These are phyloP conservation scores for Entoloma clypeatum DNA, from an alignment of 1,284 basidiomycete species.

Conservation along the genomic window DNA sequence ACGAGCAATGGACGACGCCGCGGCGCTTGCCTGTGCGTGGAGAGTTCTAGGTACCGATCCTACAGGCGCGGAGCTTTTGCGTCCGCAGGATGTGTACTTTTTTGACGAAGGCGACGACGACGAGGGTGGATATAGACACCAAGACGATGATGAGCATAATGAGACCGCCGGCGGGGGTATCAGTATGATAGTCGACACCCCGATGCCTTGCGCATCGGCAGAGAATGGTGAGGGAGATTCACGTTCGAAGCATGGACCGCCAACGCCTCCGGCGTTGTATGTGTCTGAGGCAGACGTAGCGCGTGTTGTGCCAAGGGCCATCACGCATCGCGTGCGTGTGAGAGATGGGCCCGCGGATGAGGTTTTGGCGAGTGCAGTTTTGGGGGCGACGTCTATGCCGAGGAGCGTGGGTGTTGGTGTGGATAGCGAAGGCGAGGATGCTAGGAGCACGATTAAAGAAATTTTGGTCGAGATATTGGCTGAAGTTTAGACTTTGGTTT, in stretches of 20 bases:
- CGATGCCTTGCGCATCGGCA: too few species aligned
- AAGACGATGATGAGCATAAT: slow-evolving; percentile 13
- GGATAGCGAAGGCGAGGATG: slow-evolving; percentile 14
- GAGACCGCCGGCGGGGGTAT: slow-evolving; percentile 25
- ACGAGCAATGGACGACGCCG: slow-evolving; percentile 54
- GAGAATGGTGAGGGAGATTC: too few species aligned
- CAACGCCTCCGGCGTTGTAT: slow-evolving; percentile 48
- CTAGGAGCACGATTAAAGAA: slow-evolving; percentile 51
- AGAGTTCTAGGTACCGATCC: slow-evolving; percentile 58
- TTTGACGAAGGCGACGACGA: slow-evolving; percentile 21
- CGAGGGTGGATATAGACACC: slow-evolving; percentile 13
- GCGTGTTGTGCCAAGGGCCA: slow-evolving; percentile 61
- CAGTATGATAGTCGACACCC: slow-evolving; percentile 20
- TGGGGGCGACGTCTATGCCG: slow-evolving; percentile 38
- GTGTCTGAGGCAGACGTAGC: slow-evolving; percentile 70
- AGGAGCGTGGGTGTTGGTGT: background rate
- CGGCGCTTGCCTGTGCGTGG: slow-evolving; percentile 57
- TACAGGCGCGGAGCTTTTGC: slow-evolving; percentile 47
- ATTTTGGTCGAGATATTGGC: slow-evolving; percentile 52
- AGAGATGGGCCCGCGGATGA: slow-evolving; percentile 66
- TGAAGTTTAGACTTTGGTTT: slow-evolving; percentile 37
- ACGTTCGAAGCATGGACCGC: too few species aligned
- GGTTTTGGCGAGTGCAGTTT: slow-evolving; percentile 57
- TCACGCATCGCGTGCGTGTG: slow-evolving; percentile 67
- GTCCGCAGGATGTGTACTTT: slow-evolving; percentile 13